Conservation (phyloP, 2,329 filamentous ascomycete genomes). For the Penicillium italicum region DNA sequence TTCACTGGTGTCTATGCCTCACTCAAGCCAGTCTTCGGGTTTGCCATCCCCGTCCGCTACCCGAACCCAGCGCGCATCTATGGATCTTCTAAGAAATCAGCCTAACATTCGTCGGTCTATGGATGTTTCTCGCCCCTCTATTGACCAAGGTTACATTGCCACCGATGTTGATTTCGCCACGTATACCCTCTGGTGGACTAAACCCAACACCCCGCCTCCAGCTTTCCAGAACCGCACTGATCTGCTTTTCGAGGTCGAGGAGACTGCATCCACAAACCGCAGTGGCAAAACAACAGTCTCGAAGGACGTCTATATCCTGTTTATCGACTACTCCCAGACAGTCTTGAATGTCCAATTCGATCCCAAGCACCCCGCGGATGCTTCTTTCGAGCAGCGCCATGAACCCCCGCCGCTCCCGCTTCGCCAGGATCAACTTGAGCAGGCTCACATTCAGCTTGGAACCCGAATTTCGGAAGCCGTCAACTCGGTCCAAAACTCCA, state of each 20-base stretch:
- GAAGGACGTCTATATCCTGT: slow-evolving; percentile 82
- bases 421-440: slow-evolving; percentile 90
- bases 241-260: slow-evolving; percentile 76
- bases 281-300: slow-evolving; percentile 69
- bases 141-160: slow-evolving; percentile 80
- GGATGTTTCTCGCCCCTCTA: slow-evolving; percentile 69
- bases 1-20: slow-evolving; percentile 48
- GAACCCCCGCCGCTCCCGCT: slow-evolving; percentile 75
- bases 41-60: slow-evolving; percentile 46
- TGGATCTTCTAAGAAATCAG: slow-evolving; percentile 59
- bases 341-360: slow-evolving; percentile 79
- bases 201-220: slow-evolving; percentile 74
- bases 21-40: slow-evolving; percentile 31
- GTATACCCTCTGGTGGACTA: slow-evolving; percentile 80
- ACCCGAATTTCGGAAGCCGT: slow-evolving; percentile 70
- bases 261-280: slow-evolving; percentile 65
- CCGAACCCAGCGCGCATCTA: slow-evolving; percentile 54
- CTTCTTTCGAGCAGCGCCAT: slow-evolving; percentile 77
- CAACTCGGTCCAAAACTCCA: slow-evolving; percentile 68
- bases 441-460: slow-evolving; percentile 77
- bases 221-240: slow-evolving; percentile 78
- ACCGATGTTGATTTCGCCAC: slow-evolving; percentile 77
- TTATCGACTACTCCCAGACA: slow-evolving; percentile 94
- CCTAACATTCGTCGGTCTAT: slow-evolving; percentile 60
- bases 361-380: slow-evolving; percentile 67